Conservation (phyloP, 2,329 filamentous ascomycete species). For the Colletotrichum sp. region DNA sequence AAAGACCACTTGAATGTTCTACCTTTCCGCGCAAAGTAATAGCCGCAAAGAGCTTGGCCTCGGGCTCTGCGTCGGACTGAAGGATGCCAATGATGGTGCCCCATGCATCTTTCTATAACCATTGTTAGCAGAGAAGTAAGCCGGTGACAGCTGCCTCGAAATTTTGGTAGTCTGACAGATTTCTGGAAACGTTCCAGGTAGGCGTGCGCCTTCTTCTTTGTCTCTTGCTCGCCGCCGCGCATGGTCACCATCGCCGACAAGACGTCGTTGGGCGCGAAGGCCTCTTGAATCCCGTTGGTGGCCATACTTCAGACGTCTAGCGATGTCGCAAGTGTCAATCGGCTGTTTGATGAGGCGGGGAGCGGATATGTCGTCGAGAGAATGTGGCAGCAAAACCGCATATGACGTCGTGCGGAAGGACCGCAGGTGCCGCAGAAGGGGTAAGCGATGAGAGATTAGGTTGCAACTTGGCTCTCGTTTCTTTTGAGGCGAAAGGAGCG, state of each 20-base stretch:
- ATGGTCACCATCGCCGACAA: slow-evolving; percentile 90
- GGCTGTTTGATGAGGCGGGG: background rate
- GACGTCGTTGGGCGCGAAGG: slow-evolving; percentile 77
- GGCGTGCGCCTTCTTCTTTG: slow-evolving; percentile 89
- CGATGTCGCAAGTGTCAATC: background rate
- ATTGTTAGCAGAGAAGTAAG: background rate
- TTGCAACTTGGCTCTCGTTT: background rate
- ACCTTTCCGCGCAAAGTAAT: slow-evolving; percentile 99
- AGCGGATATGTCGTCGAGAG: background rate
- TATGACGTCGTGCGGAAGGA: background rate
- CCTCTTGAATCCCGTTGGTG: slow-evolving; percentile 66
- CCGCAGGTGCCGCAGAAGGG: background rate
- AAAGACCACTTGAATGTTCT: slow-evolving; percentile 29
- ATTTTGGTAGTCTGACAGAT: slow-evolving; percentile 70
- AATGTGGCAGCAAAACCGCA: slow-evolving; percentile 1
- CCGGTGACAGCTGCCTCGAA: background rate
- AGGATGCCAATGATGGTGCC: slow-evolving; percentile 85
- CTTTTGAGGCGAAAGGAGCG: slow-evolving; percentile 5
- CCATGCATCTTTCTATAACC: slow-evolving; percentile 85
- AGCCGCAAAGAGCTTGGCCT: slow-evolving; percentile 93
- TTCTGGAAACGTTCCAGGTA: slow-evolving; percentile 97
- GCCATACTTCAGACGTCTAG: slow-evolving; percentile 63
- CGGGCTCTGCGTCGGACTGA: slow-evolving; percentile 79
- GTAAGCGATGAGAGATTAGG: background rate
- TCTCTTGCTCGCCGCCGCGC: slow-evolving; percentile 80